phyloP scores from a whole-genome alignment of 257 asterid species.

The Solanum raphanifolium region DNA sequence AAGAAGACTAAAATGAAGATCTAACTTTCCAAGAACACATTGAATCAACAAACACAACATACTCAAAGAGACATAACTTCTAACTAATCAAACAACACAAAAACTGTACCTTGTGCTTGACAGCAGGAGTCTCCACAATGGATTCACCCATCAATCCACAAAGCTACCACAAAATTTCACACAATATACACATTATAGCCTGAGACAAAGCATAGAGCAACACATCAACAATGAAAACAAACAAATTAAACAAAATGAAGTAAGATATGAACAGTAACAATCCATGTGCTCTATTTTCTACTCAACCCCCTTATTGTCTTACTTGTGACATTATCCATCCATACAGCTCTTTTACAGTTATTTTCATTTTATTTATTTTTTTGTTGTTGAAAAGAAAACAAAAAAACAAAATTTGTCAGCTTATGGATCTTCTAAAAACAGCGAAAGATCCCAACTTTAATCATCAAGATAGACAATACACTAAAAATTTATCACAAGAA shows the following conservation, averaged over 20 bases:
- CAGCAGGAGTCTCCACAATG: constrained; percentile 19
- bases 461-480: constrained; percentile 21
- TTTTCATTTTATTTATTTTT: not conserved
- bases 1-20: not conserved
- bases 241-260: constrained; percentile 5
- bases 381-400: not conserved
- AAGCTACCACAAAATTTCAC: constrained; percentile 13
- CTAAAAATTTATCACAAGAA: constrained; percentile 12
- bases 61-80: not conserved
- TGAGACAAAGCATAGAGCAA: constrained; percentile 21
- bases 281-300: constrained; percentile 42
- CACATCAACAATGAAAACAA: constrained; percentile 26
- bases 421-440: constrained; percentile 28
- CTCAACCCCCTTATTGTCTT: not conserved
- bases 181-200: constrained; percentile 8
- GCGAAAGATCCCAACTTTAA: constrained; percentile 26
- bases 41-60: not conserved
- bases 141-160: constrained; percentile 35
- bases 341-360: constrained; percentile 6
- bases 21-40: constrained; percentile 4
- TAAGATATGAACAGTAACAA: constrained; percentile 13
- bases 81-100: constrained; percentile 4
- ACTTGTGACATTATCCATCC: constrained; percentile 16
- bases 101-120: constrained; percentile 30
- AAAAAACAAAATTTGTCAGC: not conserved